These are phyloP conservation scores for Poterioochromonas sp. DNA, from an alignment of 352 stramenopile species.

Conservation along the genomic window DNA sequence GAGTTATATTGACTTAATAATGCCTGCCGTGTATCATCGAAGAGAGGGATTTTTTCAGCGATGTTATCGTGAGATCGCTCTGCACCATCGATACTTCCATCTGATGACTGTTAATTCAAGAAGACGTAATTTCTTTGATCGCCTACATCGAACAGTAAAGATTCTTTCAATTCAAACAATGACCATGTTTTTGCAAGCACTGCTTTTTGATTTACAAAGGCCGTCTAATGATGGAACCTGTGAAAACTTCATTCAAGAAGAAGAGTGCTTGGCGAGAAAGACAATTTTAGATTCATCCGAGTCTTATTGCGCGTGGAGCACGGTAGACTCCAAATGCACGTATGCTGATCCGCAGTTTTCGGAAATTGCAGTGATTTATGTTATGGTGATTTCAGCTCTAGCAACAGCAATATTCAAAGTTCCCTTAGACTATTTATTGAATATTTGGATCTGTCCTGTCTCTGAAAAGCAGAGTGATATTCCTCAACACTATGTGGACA, in stretches of 20 bases:
- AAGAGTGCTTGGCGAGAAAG: neutral
- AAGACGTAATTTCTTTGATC: constrained; percentile 15
- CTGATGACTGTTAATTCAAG: constrained; percentile 14
- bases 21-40: constrained; percentile 8
- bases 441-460: neutral
- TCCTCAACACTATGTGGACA: no score
- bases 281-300: neutral
- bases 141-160: constrained; percentile 1
- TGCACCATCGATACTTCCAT: constrained; percentile 11
- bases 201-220: constrained; percentile 1
- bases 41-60: constrained; percentile 11
- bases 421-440: neutral
- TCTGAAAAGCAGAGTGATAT: neutral
- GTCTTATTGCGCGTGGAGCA: neutral
- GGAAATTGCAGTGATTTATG: neutral
- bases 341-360: neutral
- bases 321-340: neutral
- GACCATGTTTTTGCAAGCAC: constrained; percentile 14
- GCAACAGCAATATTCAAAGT: neutral
- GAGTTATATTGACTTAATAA: constrained; percentile 18
- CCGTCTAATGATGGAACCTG: constrained; percentile 2
- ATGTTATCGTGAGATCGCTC: constrained; percentile 11
- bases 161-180: constrained; percentile 9
- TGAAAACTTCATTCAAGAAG: neutral
- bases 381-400: neutral